Evolutionary conservation across 768 basidiomycete genomes (phyloP), one percentile per base, ranked within the genome.

Genomic region (Ramaria rubella): DNA sequence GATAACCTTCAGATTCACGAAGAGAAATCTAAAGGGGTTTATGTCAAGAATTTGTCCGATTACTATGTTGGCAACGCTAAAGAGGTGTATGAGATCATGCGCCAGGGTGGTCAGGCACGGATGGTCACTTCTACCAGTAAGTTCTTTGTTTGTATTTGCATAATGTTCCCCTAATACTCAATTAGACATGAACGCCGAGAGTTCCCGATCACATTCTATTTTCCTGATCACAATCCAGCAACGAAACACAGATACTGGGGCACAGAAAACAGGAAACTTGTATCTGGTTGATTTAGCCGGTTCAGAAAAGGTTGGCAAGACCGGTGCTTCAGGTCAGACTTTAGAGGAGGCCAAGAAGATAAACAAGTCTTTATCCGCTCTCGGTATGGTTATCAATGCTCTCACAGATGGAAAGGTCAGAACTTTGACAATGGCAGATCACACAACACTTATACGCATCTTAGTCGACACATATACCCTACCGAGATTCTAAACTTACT

Each of bases 331-430:
- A 2, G 96, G 96, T 1, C 97, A 99, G 70, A 99, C 96, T 24
- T 75, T 99, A 7, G 96, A 99, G 71, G 96, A 99, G 72, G 96
- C 96, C 14, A 99, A 99, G 84, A 99, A 99, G 80, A 99, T 99
- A 75, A 99, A 99, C 77, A 99, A 99, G 72, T 93, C 90, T 27
- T 75, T 99, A 26, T 95, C 93, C 17, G 96, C 96, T 11, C 81
- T 99, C 60, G 96, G 96, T 34, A 98, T 98, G 94, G 96, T 99
- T 66, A 99, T 99, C 68, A 99, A 99, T 64, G 94, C 95, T 4
- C 74, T 99, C 60, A 99, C 96, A 5, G 96, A 99, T 66, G 77
- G 85, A 59, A 99, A 98, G 81, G 95, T 89, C 61, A 55, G 79
- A 29, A 27, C 34, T n/a, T 33, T 14, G 23, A 33, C 50, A 27